Base-by-base conservation (phyloP, 257 asterid genomes). In the Penstemon eatonii region DNA sequence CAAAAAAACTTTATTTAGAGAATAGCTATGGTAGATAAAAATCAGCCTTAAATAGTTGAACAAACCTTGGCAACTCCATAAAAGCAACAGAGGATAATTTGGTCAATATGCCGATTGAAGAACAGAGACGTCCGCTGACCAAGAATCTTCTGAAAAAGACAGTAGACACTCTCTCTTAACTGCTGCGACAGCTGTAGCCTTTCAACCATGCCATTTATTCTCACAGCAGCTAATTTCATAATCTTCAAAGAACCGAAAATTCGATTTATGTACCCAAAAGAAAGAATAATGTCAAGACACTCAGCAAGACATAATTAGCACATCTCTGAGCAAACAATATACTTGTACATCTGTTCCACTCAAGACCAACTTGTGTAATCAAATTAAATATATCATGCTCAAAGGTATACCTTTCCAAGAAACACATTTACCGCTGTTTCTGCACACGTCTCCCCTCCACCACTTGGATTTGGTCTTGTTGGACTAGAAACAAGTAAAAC, bases 401-500 rank as follows among this genome's bases (percentile, higher is more conserved):
- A 65, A 53, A 45, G 65, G 64, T 25, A 45, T 85, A 94, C 99
- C 98, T 94, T 94, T 75, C 92, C 80, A 71, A 94, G 86, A 70
- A 91, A 94, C 65, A 94, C 91, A 65, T 79, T 83, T 43, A 91
- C 83, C 37, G 96, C 92, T 52, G 98, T 91, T 86, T 94, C 99
- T 11, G 99, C 99, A 76, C 96, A 91, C 1, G 98, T 91, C 83
- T 94, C 99, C 70, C 98, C 98, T 72, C 96, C 96, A 69, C 96
- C 97, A 70, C 95, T 91, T 57, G 98, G 99, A 82, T 73, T 86
- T 51, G 92, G 96, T 75, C 99, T 88, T 64, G 96, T 91, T 73
- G 99, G 98, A 81, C 99, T 94, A 94, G 78, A 73, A 71, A 75
- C 60, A 75, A 60, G 51, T 51, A 63, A 47, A 73, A 56, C 9